phyloP scores from a whole-genome alignment of 257 asterid species.

The Salvia splendens region DNA sequence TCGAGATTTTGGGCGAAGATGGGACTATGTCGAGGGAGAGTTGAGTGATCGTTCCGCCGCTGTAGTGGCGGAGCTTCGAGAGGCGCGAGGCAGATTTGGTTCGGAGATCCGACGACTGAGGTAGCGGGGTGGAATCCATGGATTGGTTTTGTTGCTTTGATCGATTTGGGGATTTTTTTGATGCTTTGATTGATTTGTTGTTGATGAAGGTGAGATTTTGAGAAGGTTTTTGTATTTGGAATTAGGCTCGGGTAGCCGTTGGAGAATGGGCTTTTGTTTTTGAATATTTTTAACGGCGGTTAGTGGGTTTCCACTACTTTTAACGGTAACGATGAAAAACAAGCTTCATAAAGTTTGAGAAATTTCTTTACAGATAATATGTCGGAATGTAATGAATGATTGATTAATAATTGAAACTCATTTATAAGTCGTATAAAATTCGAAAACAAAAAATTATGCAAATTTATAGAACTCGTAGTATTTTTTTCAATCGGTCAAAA shows the following conservation, averaged over 20 bases:
- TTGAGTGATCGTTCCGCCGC: conserved; percentile 47
- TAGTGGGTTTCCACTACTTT: conserved; percentile 24
- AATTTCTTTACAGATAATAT: too few relatives aligned
- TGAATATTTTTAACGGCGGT: conserved; percentile 38
- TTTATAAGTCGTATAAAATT: too few relatives aligned
- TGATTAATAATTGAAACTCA: too few relatives aligned
- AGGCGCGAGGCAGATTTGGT: conserved; percentile 71
- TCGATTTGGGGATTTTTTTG: conserved; percentile 2
- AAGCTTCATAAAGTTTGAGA: conserved; percentile 5
- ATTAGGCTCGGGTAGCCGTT: conserved; percentile 63
- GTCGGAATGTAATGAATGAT: too few relatives aligned
- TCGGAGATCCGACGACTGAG: conserved; percentile 51
- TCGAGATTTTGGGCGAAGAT: conserved; percentile 56
- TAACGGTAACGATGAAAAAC: conserved; percentile 46
- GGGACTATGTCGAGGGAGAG: conserved; percentile 77
- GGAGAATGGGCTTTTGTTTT: conserved; percentile 10
- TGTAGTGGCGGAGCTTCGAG: conserved; percentile 61
- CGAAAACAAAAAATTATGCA: too few relatives aligned
- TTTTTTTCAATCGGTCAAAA: too few relatives aligned
- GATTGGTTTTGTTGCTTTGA: background rate
- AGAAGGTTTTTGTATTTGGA: conserved; percentile 8
- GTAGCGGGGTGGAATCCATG: conserved; percentile 66
- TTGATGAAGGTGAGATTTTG: background rate
- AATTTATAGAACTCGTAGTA: too few relatives aligned
- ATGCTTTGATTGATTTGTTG: background rate